phyloP scores from a whole-genome alignment of 2,329 filamentous ascomycete species.

The Tolypocladium ophioglossoides region DNA sequence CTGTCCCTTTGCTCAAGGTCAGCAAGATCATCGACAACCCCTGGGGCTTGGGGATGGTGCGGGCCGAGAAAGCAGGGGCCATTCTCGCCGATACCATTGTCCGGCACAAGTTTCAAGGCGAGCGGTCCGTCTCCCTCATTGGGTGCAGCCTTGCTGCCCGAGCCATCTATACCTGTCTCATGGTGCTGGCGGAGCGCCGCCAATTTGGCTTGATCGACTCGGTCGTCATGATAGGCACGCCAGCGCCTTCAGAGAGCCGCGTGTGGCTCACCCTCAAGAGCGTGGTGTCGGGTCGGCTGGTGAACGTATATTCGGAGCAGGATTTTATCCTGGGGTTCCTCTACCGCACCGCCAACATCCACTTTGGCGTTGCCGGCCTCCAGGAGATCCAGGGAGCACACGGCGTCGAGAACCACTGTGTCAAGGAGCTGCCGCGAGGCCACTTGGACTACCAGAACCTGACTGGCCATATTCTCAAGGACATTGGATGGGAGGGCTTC shows the following conservation, averaged over 20 bases:
- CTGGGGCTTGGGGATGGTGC: slow-evolving; percentile 65
- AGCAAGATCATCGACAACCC: slow-evolving; percentile 73
- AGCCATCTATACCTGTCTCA: slow-evolving; percentile 75
- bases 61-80: slow-evolving; percentile 61
- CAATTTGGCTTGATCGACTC: slow-evolving; percentile 83
- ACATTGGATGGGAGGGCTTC: slow-evolving; percentile 60
- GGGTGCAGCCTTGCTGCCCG: slow-evolving; percentile 77
- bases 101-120: slow-evolving; percentile 66
- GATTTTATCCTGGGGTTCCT: slow-evolving; percentile 85
- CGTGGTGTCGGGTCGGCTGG: slow-evolving; percentile 71
- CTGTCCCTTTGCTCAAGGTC: slow-evolving; percentile 51
- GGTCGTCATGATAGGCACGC: slow-evolving; percentile 74
- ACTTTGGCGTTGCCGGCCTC: slow-evolving; percentile 76
- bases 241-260: slow-evolving; percentile 58
- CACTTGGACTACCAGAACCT: slow-evolving; percentile 63
- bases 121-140: slow-evolving; percentile 68
- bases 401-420: slow-evolving; percentile 57
- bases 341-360: slow-evolving; percentile 71
- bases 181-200: slow-evolving; percentile 65
- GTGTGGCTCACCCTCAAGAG: slow-evolving; percentile 71
- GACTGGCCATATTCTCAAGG: slow-evolving; percentile 54
- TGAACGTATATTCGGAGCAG: slow-evolving; percentile 82
- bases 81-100: slow-evolving; percentile 74
- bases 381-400: slow-evolving; percentile 60
- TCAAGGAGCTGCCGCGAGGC: slow-evolving; percentile 53